A percentile compares a stretch with the other conserved stretches of the same genome.
phyloP scores from a whole-genome alignment of 441 rosid species.

The Gossypium trilobum region DNA sequence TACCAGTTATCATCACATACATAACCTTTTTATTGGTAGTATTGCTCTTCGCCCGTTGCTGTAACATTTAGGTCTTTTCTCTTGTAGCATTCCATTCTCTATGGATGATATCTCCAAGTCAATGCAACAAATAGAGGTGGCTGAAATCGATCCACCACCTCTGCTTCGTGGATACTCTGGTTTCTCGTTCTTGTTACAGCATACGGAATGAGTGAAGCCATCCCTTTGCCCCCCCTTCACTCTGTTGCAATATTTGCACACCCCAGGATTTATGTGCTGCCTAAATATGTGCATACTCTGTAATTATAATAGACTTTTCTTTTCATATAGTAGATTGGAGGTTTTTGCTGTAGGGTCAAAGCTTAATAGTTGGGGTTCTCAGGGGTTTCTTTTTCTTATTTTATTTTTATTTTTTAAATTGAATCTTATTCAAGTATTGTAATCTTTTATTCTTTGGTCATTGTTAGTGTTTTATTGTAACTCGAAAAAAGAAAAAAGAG shows the following conservation, averaged over 20 bases:
- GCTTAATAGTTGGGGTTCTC: neutral
- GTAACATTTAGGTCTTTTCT: neutral
- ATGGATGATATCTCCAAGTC: slow-evolving; percentile 93
- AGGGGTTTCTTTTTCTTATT: neutral
- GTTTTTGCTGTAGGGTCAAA: neutral
- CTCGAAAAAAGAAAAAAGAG: neutral
- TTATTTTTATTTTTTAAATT: neutral
- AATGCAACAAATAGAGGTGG: slow-evolving; percentile 74
- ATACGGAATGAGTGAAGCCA: slow-evolving; percentile 39
- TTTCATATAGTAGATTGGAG: neutral
- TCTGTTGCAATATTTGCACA: slow-evolving; percentile 2
- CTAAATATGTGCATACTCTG: slow-evolving; percentile 4
- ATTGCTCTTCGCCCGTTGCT: neutral
- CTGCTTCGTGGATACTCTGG: slow-evolving; percentile 75
- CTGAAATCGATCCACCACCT: slow-evolving; percentile 77
- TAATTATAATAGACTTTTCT: neutral
- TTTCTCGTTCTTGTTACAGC: slow-evolving; percentile 73
- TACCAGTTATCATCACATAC: slow-evolving; percentile 8
- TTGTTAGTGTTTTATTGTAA: neutral
- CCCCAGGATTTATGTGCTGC: neutral
- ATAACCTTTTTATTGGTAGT: neutral
- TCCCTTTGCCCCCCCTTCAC: neutral
- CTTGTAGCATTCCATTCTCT: slow-evolving; percentile 80
- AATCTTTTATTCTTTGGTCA: slow-evolving; percentile 9
- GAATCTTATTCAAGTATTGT: neutral